Percentiles rank a stretch among this genome's conserved stretches.
Conservation (phyloP, 495 filamentous ascomycete species). For the Daldinia caldariorum region DNA sequence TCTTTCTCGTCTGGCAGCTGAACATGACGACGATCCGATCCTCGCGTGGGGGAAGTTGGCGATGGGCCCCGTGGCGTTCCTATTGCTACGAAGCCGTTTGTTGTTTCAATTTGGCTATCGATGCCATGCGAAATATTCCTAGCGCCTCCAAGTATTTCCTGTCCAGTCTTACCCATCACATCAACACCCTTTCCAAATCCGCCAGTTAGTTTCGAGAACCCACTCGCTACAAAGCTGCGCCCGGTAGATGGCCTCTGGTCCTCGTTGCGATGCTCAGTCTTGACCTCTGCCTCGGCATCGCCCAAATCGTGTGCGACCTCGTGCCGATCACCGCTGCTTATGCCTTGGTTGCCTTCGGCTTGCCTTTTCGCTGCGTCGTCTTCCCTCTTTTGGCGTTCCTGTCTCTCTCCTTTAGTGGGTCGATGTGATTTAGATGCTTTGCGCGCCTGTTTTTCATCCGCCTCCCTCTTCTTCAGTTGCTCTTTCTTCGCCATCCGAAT, state of each 20-base stretch:
- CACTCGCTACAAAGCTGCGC: constrained; percentile 44
- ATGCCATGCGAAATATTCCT: constrained; percentile 70
- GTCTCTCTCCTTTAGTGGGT: constrained; percentile 62
- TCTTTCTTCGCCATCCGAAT: constrained; percentile 80
- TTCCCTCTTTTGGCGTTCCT: constrained; percentile 55
- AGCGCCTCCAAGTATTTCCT: constrained; percentile 59
- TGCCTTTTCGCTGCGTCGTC: constrained; percentile 69
- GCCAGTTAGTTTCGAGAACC: constrained; percentile 51
- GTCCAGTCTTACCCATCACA: constrained; percentile 49
- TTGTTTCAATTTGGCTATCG: constrained; percentile 64
- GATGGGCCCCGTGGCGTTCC: constrained; percentile 35
- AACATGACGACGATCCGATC: constrained; percentile 46
- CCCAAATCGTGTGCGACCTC: constrained; percentile 77
- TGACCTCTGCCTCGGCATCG: constrained; percentile 68
- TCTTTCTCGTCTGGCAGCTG: constrained; percentile 40
- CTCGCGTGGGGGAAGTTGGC: constrained; percentile 33
- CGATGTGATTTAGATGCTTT: constrained; percentile 57
- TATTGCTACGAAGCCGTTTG: constrained; percentile 63
- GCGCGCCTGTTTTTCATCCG: constrained; percentile 70
- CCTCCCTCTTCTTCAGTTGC: constrained; percentile 71
- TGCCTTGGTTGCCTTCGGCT: constrained; percentile 70
- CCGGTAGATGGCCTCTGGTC: constrained; percentile 38
- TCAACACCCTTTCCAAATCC: constrained; percentile 55
- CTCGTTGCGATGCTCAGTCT: constrained; percentile 25
- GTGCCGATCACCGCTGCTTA: constrained; percentile 86